Base-by-base conservation (phyloP, 768 basidiomycete species). In the Rhizopogon rudus region DNA sequence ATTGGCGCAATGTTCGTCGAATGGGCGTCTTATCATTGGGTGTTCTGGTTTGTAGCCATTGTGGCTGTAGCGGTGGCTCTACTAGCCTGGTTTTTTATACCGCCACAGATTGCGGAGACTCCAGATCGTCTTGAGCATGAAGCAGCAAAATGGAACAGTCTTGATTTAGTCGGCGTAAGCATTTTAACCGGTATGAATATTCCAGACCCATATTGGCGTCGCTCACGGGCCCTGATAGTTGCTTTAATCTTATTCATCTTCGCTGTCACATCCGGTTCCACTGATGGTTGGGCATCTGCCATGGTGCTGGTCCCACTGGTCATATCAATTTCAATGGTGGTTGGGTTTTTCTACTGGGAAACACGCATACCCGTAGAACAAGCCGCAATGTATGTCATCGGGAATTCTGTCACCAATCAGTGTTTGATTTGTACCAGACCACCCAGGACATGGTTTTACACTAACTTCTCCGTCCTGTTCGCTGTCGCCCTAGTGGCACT, bases 281-380 rank as follows among this genome's bases (percentile, higher is more conserved):
- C 72, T 16, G 65, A 64, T 48, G 81, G 82, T 20, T 84, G 83
- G 83, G 64, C 61, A 5, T 64, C 72, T 1, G 72, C 78, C 5
- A 57, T 64, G 16, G 78, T 82, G 53, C 63, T 83, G 48, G 70
- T 66, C 4, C 75, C 79, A 0, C 66, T 85, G 40, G 63, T 80
- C 9, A 59, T 82, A 35, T 76, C 81, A 5, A 61, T 80, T 55
- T 35, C 75, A 8, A 57, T 78, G 10, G 61, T 67, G 39, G 59
- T 66, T 28, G 65, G 52, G 1, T 85, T 85, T 70, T 79, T 84
- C 66, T 67, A 73, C 50, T 83, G 76, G 74, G 81, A 84, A 59
- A 65, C 73, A 8, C 43, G 60, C 0, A 63, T 80, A 13, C 76
- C 75, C 2, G 59, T 61, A 14, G 65, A 77, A 12, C 63, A 61